These are phyloP conservation scores for Apiospora kogelbergensis DNA, from an alignment of 2,329 filamentous ascomycete genomes.

Conservation along the genomic window DNA sequence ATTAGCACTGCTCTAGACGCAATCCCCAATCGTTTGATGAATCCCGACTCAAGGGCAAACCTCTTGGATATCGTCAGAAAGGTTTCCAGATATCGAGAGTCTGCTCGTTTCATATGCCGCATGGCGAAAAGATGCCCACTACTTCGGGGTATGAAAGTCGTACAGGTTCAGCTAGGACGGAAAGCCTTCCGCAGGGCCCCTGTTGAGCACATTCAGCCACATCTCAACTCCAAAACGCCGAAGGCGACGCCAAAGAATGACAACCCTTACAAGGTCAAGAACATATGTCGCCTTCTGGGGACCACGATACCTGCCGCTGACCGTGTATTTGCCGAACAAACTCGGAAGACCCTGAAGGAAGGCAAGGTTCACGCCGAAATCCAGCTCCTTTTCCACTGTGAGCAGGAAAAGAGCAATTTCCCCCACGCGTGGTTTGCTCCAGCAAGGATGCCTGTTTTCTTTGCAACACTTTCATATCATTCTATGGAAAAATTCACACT, in stretches of 20 bases:
- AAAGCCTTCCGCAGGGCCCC: slow-evolving; percentile 23
- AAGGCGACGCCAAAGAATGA: slow-evolving; percentile 15
- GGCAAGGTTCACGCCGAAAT: slow-evolving; percentile 51
- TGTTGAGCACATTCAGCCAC: neutral
- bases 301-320: slow-evolving; percentile 9
- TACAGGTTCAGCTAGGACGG: slow-evolving; percentile 28
- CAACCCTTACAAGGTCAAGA: neutral
- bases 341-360: slow-evolving; percentile 19
- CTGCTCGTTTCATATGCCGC: slow-evolving; percentile 32
- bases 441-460: slow-evolving; percentile 53
- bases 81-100: slow-evolving; percentile 37
- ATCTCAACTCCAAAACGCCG: slow-evolving; percentile 11
- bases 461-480: slow-evolving; percentile 46
- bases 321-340: slow-evolving; percentile 14
- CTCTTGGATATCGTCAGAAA: slow-evolving; percentile 35
- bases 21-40: slow-evolving; percentile 24
- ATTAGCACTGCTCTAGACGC: slow-evolving; percentile 16
- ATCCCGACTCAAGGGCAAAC: slow-evolving; percentile 15
- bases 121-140: slow-evolving; percentile 30
- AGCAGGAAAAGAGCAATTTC: slow-evolving; percentile 26
- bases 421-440: slow-evolving; percentile 45
- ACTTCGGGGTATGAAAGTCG: slow-evolving; percentile 28
- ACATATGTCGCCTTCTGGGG: slow-evolving; percentile 11
- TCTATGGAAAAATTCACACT: slow-evolving; percentile 40
- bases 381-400: slow-evolving; percentile 46